phyloP scores from a whole-genome alignment of 495 filamentous ascomycete species.

The Physcia stellaris region DNA sequence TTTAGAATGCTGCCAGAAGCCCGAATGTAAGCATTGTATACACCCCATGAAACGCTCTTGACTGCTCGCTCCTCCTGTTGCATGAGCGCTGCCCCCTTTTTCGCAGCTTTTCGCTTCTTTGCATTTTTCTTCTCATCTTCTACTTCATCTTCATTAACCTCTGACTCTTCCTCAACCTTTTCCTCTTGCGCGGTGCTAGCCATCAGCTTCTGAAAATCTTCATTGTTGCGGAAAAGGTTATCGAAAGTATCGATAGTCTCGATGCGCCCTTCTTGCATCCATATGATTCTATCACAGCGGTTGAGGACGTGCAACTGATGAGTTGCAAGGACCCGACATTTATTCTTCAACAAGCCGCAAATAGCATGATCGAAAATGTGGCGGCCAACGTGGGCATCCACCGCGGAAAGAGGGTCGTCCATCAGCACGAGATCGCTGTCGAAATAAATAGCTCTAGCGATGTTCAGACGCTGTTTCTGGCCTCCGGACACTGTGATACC shows the following conservation, averaged over 20 bases:
- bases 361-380: constrained; percentile 97
- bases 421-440: constrained; percentile 69
- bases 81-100: constrained; percentile 59
- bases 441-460: constrained; percentile 76
- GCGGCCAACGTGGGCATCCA: constrained; percentile 77
- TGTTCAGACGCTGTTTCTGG: constrained; percentile 56
- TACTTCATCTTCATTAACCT: constrained; percentile 30
- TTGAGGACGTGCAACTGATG: constrained; percentile 88
- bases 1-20: constrained; percentile 70
- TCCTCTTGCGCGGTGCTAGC: constrained; percentile 67
- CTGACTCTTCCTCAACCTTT: constrained; percentile 33
- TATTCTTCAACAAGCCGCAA: constrained; percentile 73
- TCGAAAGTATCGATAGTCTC: constrained; percentile 77
- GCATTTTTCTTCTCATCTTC: constrained; percentile 33
- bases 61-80: constrained; percentile 78
- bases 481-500: constrained; percentile 55
- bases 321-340: constrained; percentile 81
- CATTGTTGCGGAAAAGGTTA: constrained; percentile 65
- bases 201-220: constrained; percentile 68
- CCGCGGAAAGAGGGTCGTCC: constrained; percentile 72
- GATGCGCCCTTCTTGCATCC: constrained; percentile 77
- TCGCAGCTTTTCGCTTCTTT: constrained; percentile 44
- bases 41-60: constrained; percentile 67
- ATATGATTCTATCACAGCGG: constrained; percentile 80
- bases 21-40: constrained; percentile 67